These are phyloP conservation scores for Cutaneotrichosporon sp. DNA, from an alignment of 1,284 basidiomycete genomes.

Conservation along the genomic window DNA sequence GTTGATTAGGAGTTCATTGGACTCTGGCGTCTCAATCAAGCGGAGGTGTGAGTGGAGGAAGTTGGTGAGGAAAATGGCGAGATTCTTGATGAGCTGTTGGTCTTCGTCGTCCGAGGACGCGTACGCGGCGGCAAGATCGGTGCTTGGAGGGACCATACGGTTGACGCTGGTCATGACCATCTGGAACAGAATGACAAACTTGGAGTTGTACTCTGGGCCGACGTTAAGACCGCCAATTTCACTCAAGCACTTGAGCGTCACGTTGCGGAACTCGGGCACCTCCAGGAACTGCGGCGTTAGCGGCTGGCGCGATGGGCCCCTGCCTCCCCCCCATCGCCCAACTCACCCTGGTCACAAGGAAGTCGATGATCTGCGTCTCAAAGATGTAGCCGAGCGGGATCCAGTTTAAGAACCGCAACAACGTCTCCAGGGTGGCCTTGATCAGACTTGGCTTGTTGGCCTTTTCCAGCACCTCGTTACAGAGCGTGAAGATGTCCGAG, in stretches of 20 bases:
- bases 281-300: conserved; percentile 72
- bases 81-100: conserved; percentile 95
- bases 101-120: conserved; percentile 84
- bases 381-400: conserved; percentile 99
- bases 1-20: conserved; percentile 90
- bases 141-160: conserved; percentile 94
- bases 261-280: conserved; percentile 93
- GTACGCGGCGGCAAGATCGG: conserved; percentile 75
- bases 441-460: conserved; percentile 96
- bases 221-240: conserved; percentile 93
- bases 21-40: conserved; percentile 83
- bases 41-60: conserved; percentile 90
- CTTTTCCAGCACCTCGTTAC: conserved; percentile 93
- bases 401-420: conserved; percentile 97
- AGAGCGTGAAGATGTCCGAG: conserved; percentile 91
- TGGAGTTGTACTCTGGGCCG: conserved; percentile 96
- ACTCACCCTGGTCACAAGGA: conserved; percentile 65
- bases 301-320: too few species aligned
- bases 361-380: conserved; percentile 95
- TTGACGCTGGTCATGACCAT: conserved; percentile 98
- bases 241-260: conserved; percentile 95
- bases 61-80: conserved; percentile 94
- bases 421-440: conserved; percentile 90
- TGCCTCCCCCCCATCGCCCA: too few species aligned
- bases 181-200: conserved; percentile 96